Conservation (phyloP, 768 basidiomycete species). For the Rhodosporidiobolus sp. region DNA sequence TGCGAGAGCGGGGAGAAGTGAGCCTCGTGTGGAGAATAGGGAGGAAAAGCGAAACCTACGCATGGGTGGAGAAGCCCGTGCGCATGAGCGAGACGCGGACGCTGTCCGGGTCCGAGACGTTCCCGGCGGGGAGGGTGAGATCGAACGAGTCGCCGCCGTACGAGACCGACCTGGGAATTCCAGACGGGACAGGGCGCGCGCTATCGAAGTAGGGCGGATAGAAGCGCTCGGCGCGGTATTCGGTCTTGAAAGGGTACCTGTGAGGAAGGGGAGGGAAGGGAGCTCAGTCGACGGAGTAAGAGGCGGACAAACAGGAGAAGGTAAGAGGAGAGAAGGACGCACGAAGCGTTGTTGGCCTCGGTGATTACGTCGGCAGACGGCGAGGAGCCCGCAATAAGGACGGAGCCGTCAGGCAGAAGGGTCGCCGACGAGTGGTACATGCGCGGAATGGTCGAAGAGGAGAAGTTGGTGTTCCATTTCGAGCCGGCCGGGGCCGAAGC, state of each 20-base stretch:
- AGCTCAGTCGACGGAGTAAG: no score
- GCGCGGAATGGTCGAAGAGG: conserved; percentile 56
- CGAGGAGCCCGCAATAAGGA: conserved; percentile 58
- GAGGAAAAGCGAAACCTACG: neutral
- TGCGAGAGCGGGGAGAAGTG: neutral
- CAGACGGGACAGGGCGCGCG: conserved; percentile 59
- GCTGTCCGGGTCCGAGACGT: conserved; percentile 52
- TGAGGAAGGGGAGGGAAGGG: no score
- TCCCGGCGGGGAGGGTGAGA: conserved; percentile 43
- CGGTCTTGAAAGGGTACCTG: conserved; percentile 52
- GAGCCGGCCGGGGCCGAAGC: conserved; percentile 67
- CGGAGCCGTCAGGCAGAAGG: conserved; percentile 66
- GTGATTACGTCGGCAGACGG: conserved; percentile 62
- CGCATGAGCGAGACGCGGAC: conserved; percentile 70
- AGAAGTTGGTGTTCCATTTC: conserved; percentile 57
- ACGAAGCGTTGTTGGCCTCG: conserved; percentile 14
- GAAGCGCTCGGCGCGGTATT: conserved; percentile 70
- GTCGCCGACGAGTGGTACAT: conserved; percentile 88
- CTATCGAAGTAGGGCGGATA: conserved; percentile 69
- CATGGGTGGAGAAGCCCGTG: conserved; percentile 57
- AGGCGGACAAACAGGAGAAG: neutral
- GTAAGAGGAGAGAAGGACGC: neutral
- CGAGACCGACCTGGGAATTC: conserved; percentile 62
- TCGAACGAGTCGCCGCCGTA: conserved; percentile 75
- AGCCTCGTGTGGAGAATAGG: no score